phyloP scores from a whole-genome alignment of 2,329 filamentous ascomycete species.

The Leptodontidium sp. region DNA sequence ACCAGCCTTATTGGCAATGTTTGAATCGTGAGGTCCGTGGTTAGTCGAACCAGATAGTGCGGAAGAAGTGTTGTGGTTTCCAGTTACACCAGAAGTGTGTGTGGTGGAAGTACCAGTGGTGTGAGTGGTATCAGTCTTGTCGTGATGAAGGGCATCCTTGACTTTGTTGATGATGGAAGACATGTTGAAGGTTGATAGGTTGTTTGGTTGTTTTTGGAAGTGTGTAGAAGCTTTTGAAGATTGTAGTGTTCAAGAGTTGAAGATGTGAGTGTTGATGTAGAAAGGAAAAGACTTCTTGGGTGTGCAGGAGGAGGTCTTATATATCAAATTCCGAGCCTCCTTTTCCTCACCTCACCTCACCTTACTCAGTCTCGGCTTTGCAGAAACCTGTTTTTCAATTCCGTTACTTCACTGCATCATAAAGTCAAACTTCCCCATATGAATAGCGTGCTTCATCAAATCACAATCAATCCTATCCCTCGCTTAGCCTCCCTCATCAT shows the following conservation, averaged over 20 bases:
- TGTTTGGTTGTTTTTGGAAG: constrained; percentile 11
- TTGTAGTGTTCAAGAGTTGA: constrained; percentile 23
- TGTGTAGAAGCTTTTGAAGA: constrained; percentile 20
- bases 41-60: constrained; percentile 2
- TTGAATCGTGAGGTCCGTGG: constrained; percentile 14
- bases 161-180: constrained; percentile 56
- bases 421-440: background rate
- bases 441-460: background rate
- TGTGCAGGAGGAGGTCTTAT: constrained; percentile 16
- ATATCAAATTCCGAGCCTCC: constrained; percentile 16
- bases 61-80: constrained; percentile 10
- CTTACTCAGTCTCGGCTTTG: background rate
- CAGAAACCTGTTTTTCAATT: constrained; percentile 24
- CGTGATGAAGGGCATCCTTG: constrained; percentile 52
- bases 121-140: constrained; percentile 36
- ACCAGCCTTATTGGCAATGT: constrained; percentile 7
- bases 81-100: constrained; percentile 37
- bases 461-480: background rate
- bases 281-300: background rate
- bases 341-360: background rate
- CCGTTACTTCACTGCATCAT: background rate
- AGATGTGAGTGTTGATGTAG: constrained; percentile 21
- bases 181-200: constrained; percentile 46
- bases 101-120: constrained; percentile 33
- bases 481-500: background rate